phyloP scores from a whole-genome alignment of 768 basidiomycete genomes.

The Boletus barrowsii region DNA sequence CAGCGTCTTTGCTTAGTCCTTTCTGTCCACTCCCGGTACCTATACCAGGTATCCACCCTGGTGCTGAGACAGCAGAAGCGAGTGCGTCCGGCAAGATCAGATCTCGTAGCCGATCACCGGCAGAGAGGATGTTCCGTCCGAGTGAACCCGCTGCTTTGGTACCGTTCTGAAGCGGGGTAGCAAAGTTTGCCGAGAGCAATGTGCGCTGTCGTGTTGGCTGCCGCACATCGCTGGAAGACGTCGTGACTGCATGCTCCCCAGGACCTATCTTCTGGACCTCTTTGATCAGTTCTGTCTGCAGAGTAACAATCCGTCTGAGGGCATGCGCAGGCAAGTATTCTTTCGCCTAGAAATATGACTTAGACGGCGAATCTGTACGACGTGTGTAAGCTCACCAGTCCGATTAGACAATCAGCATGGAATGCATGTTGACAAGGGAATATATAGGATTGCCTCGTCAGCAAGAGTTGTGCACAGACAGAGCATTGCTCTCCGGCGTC shows the following conservation, averaged over 20 bases:
- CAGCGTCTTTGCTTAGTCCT: slow-evolving; percentile 44
- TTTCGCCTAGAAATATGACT: slow-evolving; percentile 60
- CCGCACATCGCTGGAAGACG: slow-evolving; percentile 35
- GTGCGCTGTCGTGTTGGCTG: slow-evolving; percentile 57
- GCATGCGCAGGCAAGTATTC: slow-evolving; percentile 82
- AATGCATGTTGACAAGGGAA: slow-evolving; percentile 98
- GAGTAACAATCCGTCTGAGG: slow-evolving; percentile 77
- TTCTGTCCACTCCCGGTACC: slow-evolving; percentile 46
- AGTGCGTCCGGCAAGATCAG: slow-evolving; percentile 93
- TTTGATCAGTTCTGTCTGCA: slow-evolving; percentile 83
- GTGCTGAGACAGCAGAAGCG: slow-evolving; percentile 76
- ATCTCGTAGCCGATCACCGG: slow-evolving; percentile 86
- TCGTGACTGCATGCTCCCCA: slow-evolving; percentile 33
- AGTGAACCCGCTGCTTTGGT: slow-evolving; percentile 64
- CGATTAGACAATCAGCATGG: slow-evolving; percentile 96
- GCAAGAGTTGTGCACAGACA: slow-evolving; percentile 67
- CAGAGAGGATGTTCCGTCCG: slow-evolving; percentile 79
- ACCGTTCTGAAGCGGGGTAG: slow-evolving; percentile 57
- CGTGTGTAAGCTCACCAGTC: slow-evolving; percentile 60
- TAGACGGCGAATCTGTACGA: neutral
- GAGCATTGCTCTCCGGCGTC: slow-evolving; percentile 86
- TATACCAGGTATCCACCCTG: slow-evolving; percentile 74
- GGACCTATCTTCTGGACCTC: slow-evolving; percentile 34
- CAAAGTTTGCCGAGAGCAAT: slow-evolving; percentile 73
- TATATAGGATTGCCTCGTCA: slow-evolving; percentile 94